phyloP scores from a whole-genome alignment of 2,329 filamentous ascomycete species.

The Ophiostoma triangulosporum region DNA sequence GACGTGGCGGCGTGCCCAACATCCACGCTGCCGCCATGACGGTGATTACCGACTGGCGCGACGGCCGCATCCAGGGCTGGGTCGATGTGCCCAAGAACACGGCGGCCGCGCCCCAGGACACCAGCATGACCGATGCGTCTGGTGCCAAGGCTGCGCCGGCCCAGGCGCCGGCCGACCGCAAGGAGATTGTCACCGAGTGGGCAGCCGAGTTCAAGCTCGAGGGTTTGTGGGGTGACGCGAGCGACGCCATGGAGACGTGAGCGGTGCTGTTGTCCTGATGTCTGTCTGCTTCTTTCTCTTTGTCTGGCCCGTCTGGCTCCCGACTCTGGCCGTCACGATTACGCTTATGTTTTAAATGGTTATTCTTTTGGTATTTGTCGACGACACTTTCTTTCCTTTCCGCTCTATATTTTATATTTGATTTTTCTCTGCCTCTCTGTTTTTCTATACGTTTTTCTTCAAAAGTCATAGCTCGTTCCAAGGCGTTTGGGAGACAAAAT shows the following conservation, averaged over 20 bases:
- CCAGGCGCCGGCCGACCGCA: conserved; percentile 46
- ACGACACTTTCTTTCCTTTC: neutral
- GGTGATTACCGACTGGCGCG: conserved; percentile 92
- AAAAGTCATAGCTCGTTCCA: neutral
- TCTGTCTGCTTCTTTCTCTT: neutral
- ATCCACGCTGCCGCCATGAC: conserved; percentile 76
- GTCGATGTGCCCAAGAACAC: conserved; percentile 58
- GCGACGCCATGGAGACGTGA: conserved; percentile 37
- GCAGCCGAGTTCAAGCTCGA: conserved; percentile 91
- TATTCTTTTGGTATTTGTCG: conserved; percentile 2
- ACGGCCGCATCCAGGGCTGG: conserved; percentile 91
- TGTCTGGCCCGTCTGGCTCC: neutral
- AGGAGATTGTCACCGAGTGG: conserved; percentile 85
- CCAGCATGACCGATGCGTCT: neutral
- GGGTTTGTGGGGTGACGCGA: conserved; percentile 68
- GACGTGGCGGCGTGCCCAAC: conserved; percentile 83
- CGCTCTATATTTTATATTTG: neutral
- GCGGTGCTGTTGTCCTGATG: neutral
- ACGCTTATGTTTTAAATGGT: neutral
- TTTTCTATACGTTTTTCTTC: neutral
- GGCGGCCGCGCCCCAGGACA: conserved; percentile 29
- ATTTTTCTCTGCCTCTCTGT: neutral
- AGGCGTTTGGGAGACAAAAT: conserved; percentile 9
- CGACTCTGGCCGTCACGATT: neutral
- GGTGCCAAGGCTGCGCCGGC: conserved; percentile 16